Base-by-base conservation (phyloP, 2,329 filamentous ascomycete genomes). In the Dactylellina leptospora region DNA sequence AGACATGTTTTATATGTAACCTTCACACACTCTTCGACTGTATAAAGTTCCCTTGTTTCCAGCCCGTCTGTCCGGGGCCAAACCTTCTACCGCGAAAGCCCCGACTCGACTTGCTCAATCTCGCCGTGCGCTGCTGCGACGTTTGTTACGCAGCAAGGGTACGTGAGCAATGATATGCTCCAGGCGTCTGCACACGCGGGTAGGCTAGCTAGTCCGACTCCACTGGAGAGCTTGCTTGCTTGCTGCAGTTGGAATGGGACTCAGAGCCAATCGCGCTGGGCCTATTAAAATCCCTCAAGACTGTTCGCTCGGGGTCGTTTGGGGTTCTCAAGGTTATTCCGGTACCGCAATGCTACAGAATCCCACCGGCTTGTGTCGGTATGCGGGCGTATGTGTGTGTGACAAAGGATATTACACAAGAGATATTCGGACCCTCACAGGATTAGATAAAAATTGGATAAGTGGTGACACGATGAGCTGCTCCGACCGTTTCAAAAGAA, bases 221-320 rank as follows among this genome's bases (percentile, higher is more conserved):
- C 36, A 11, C 13, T 40, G 36, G 13, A n/a, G 36, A n/a, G 11
- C 36, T 40, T 5, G 11, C 54, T 42, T 51, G 30, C 44, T 36
- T 53, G 54, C 64, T 55, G 36, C 50, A 33, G 33, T 33, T 55
- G 63, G 63, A 48, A n/a, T n/a, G n/a, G n/a, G n/a, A n/a, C n/a
- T n/a, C n/a, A n/a, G n/a, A 72, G 60, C 59, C 59, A 72, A 64
- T 72, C 45, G 44, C 23, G 45, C 68, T 45, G 25, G 13, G 28
- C 59, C 59, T 58, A 64, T 72, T 72, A 72, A 72, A 72, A 72
- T 72, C 60, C 68, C 68, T 72, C 68, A 72, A 16, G 6, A 16
- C 13, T 20, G 13, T 44, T 38, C 9, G 40, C 10, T 9, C 16
- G 40, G 11, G n/a, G 40, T 18, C 20, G 16, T 11, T 22, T 18